phyloP scores from a whole-genome alignment of 2,329 filamentous ascomycete species.

The Coniochaeta sp. region DNA sequence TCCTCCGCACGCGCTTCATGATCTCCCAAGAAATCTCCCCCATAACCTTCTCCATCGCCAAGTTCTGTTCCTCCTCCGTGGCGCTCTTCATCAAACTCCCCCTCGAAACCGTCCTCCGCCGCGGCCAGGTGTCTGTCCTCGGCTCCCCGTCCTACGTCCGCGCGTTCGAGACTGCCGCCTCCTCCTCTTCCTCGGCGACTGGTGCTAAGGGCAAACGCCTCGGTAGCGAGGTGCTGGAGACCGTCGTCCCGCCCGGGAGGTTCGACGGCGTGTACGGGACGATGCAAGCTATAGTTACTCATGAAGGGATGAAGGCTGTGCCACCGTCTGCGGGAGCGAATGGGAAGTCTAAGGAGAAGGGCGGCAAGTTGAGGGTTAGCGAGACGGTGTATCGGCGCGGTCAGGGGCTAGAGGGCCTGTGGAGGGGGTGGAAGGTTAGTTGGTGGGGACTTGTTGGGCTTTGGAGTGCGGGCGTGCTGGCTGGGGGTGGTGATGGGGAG shows the following conservation, averaged over 20 bases:
- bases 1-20: slow-evolving; percentile 76
- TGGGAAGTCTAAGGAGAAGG: slow-evolving; percentile 19
- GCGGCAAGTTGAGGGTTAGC: slow-evolving; percentile 24
- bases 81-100: slow-evolving; percentile 85
- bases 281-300: slow-evolving; percentile 77
- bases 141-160: slow-evolving; percentile 43
- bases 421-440: slow-evolving; percentile 69
- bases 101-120: slow-evolving; percentile 82
- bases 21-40: slow-evolving; percentile 80
- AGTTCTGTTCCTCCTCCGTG: slow-evolving; percentile 71
- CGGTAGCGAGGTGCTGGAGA: slow-evolving; percentile 43
- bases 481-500: slow-evolving; percentile 53
- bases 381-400: slow-evolving; percentile 48
- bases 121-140: slow-evolving; percentile 75
- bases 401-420: slow-evolving; percentile 62
- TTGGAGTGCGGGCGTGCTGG: slow-evolving; percentile 62
- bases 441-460: slow-evolving; percentile 72
- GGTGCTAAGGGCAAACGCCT: slow-evolving; percentile 15
- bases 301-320: slow-evolving; percentile 63
- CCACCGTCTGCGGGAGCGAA: slow-evolving; percentile 21
- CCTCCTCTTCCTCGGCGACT: no score
- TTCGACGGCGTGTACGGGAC: slow-evolving; percentile 88
- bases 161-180: slow-evolving; percentile 31
- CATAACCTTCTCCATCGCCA: slow-evolving; percentile 71
- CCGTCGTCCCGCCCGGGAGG: slow-evolving; percentile 70